Base-by-base conservation (phyloP, 1,284 basidiomycete genomes). In the Ustilago trichophora region DNA sequence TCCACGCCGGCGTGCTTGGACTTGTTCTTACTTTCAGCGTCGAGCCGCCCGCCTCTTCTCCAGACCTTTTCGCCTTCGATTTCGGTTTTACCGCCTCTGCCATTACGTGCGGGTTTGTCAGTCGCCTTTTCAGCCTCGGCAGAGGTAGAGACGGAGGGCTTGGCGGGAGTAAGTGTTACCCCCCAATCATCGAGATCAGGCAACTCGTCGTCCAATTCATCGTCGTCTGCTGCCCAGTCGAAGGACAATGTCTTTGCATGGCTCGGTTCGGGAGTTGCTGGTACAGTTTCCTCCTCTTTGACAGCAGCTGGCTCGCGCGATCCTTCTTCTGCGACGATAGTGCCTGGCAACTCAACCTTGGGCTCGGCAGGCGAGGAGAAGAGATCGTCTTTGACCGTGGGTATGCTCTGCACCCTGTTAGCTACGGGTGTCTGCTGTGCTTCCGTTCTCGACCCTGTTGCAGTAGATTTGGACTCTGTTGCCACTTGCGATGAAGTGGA, bases 141-240 rank as follows among this genome's bases (percentile, higher is more conserved):
- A 32, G 29, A n/a, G 4, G 26, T 32, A 6, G n/a, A n/a, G n/a
- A n/a, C n/a, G n/a, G n/a, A n/a, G n/a, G 67, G 59, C 18, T 65
- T 65, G 25, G 24, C 27, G 31, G 53, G 53, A 7, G 58, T 40
- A 11, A 68, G 59, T 2, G 68, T 68, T 3, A 73, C 57, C 2
- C 68, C 72, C 72, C 72, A 73, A 36, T 75, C 74, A 19, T 72
- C 63, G 2, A 76, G 47, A 33, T 76, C 74, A 2, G 74, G 74
- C 25, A 76, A 41, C 42, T 60, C 45, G 44, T 76, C 74, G 31
- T 69, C 74, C 7, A 64, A 38, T 29, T 76, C 74, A 34, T 66
- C 69, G 41, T 75, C 74, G 16, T 76, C 74, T 2, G 59, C 72
- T 6, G 74, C 74, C 74, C 74, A 76, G 50, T 76, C 66, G 37